A percentile compares a stretch with the other conserved stretches of the same genome.
Conservation (phyloP, 2,329 filamentous ascomycete genomes). For the Pochonia chlamydosporia region DNA sequence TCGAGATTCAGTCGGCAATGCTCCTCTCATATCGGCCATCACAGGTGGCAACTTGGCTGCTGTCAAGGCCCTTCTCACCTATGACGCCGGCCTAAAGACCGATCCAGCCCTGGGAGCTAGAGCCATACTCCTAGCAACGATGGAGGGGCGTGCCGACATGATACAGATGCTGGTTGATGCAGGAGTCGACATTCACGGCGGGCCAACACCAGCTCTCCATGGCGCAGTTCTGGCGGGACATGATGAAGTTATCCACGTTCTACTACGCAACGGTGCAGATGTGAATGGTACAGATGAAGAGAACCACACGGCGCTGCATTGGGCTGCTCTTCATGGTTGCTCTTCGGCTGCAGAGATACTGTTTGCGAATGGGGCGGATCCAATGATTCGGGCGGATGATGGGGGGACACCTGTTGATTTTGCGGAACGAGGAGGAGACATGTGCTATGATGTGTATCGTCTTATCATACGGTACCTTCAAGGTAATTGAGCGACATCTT, state of each 20-base stretch:
- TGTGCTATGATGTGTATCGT: too few species aligned
- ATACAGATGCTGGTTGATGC: background rate
- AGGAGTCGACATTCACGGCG: background rate
- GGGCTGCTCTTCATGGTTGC: background rate
- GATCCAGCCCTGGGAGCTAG: background rate
- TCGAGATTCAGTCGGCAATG: background rate
- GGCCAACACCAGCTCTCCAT: background rate
- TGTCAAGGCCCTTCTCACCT: background rate
- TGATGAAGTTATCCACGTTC: background rate
- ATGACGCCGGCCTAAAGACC: background rate
- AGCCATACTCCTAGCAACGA: background rate
- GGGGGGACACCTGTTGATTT: too few species aligned
- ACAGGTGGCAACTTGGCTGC: background rate
- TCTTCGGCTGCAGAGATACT: background rate
- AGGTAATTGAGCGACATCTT: too few species aligned
- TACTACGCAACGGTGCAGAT: background rate
- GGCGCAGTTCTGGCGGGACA: background rate
- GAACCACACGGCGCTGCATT: background rate
- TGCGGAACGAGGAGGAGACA: too few species aligned
- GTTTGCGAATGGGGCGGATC: background rate
- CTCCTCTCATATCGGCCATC: background rate
- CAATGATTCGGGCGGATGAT: too few species aligned
- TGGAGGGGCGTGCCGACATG: background rate
- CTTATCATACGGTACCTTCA: too few species aligned
- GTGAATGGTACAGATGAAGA: background rate